Conservation (phyloP, 2,329 filamentous ascomycete genomes). For the Aureobasidium sp. region DNA sequence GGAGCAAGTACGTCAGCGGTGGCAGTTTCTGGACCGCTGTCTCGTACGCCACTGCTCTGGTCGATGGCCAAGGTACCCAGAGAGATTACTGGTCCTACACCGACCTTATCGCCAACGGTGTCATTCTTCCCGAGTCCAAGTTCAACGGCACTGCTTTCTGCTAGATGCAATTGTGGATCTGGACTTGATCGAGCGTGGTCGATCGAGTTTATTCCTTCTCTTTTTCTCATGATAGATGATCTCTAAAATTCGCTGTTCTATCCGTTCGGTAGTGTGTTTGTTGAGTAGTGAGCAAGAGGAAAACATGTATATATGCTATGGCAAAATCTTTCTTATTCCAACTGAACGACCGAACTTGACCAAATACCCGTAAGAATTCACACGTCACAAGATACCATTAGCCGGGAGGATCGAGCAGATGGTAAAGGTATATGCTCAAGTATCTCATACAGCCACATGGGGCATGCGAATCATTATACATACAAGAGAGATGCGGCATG, state of each 20-base stretch:
- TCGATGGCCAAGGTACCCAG: conserved; percentile 17
- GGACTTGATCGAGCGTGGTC: background rate
- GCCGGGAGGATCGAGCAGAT: no score
- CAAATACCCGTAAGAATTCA: background rate
- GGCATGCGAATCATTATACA: background rate
- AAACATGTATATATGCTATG: background rate
- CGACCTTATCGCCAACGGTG: conserved; percentile 11
- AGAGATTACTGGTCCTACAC: conserved; percentile 18
- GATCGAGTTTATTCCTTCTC: background rate
- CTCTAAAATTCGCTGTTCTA: background rate
- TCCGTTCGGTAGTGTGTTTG: background rate
- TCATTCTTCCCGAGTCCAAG: conserved; percentile 12
- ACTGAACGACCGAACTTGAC: background rate
- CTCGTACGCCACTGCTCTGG: conserved; percentile 3
- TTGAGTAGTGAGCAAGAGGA: background rate
- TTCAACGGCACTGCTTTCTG: conserved; percentile 14
- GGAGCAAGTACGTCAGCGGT: conserved; percentile 26
- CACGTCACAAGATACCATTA: background rate
- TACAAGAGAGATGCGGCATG: background rate
- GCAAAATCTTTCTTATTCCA: background rate
- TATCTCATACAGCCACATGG: background rate
- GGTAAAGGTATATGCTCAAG: no score
- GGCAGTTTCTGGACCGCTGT: conserved; percentile 23
- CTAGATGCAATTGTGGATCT: background rate
- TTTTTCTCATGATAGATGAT: background rate